Evolutionary conservation across 75 land plant species (phyloP).

Genomic region (Pinus tabuliformis): DNA sequence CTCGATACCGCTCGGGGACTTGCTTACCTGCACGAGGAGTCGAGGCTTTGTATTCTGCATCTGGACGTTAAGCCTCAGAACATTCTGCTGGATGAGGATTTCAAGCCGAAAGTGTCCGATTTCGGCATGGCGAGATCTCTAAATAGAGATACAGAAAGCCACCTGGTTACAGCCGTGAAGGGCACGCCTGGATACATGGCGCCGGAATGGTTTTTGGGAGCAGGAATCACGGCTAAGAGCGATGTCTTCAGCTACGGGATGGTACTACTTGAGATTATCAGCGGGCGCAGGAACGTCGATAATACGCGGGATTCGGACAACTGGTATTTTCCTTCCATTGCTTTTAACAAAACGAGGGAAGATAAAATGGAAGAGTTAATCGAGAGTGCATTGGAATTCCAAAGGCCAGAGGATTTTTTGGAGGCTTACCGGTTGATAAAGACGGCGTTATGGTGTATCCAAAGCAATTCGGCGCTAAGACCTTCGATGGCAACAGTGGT

Average conservation of each 20-base stretch:
- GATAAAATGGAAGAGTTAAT: conserved; percentile 58
- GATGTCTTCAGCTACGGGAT: conserved; percentile 30
- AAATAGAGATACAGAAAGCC: conserved; percentile 38
- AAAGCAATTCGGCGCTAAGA: no score
- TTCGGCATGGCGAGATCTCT: conserved; percentile 68
- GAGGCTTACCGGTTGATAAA: no score
- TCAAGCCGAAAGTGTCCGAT: conserved; percentile 23
- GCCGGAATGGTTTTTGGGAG: conserved; percentile 17
- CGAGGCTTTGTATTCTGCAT: no score
- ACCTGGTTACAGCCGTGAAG: conserved; percentile 41
- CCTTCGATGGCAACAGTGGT: no score
- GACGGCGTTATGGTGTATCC: no score
- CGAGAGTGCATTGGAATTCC: conserved; percentile 16
- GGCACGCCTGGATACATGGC: conserved; percentile 71
- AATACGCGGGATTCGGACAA: background rate
- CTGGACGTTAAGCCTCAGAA: no score
- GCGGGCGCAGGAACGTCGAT: background rate
- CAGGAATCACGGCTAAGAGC: conserved; percentile 7
- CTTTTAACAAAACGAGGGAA: conserved; percentile 35
- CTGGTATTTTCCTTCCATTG: conserved; percentile 48
- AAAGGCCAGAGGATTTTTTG: background rate
- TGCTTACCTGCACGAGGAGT: no score
- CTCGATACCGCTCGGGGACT: no score
- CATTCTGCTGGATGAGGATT: no score
- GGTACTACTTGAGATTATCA: conserved; percentile 15